A percentile compares a stretch with the other conserved stretches of the same genome.
These are phyloP conservation scores for Boletus speciosus DNA, from an alignment of 768 basidiomycete genomes.

Conservation along the genomic window DNA sequence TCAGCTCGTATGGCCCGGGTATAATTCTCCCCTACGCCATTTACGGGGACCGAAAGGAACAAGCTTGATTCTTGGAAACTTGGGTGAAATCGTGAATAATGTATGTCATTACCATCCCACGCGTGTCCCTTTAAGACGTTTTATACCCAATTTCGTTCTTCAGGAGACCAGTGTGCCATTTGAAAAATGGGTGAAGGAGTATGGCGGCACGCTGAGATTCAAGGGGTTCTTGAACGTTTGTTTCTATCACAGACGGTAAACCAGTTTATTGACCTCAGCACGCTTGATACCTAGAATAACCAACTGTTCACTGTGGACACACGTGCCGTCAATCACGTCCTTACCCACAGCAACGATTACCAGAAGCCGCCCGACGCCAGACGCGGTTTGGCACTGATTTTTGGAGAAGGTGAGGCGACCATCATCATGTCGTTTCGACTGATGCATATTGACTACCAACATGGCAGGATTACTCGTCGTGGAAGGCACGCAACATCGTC, in stretches of 20 bases:
- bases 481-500: constrained; percentile 39
- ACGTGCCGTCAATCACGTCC: constrained; percentile 60
- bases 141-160: background rate
- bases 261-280: background rate
- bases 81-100: constrained; percentile 41
- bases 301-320: constrained; percentile 58
- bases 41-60: constrained; percentile 49
- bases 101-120: constrained; percentile 26
- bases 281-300: constrained; percentile 18
- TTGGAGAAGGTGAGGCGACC: constrained; percentile 35
- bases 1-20: constrained; percentile 19
- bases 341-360: constrained; percentile 53
- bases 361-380: constrained; percentile 49
- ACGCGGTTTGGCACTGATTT: constrained; percentile 36
- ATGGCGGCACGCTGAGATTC: constrained; percentile 47
- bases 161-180: constrained; percentile 32
- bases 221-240: constrained; percentile 44
- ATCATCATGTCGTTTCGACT: background rate
- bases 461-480: constrained; percentile 48
- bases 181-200: constrained; percentile 45
- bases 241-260: background rate
- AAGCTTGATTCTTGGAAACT: constrained; percentile 47
- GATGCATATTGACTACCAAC: background rate
- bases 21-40: constrained; percentile 41
- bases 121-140: background rate